These are phyloP conservation scores for Mycena kentingensis DNA, from an alignment of 768 basidiomycete species.

Conservation along the genomic window DNA sequence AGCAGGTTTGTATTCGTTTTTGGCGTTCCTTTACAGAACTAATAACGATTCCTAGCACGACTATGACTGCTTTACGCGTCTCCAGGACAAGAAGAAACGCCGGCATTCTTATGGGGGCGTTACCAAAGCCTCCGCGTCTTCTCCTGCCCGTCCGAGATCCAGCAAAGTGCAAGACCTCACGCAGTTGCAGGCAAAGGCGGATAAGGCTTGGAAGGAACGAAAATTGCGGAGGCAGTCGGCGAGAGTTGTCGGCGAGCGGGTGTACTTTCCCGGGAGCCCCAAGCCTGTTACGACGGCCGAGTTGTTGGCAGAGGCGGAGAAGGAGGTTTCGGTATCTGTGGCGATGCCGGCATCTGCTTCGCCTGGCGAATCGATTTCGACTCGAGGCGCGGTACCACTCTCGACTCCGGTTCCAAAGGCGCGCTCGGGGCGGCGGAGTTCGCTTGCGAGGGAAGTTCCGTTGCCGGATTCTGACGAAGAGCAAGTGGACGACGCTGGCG, in stretches of 20 bases:
- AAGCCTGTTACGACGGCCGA: constrained; percentile 51
- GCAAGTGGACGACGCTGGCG: constrained; percentile 10
- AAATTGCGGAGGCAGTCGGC: constrained; percentile 32
- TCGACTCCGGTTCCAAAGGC: background rate
- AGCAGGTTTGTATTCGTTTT: constrained; percentile 57
- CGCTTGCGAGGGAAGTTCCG: constrained; percentile 1
- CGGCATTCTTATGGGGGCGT: constrained; percentile 34
- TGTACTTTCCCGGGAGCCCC: constrained; percentile 58
- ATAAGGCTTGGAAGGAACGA: constrained; percentile 12
- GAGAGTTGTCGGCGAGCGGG: constrained; percentile 51
- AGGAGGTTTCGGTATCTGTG: constrained; percentile 34
- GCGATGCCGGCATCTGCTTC: background rate
- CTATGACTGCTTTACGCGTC: constrained; percentile 74
- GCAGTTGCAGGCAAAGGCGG: background rate
- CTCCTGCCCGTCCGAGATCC: background rate
- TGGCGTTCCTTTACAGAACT: constrained; percentile 6
- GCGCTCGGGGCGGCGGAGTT: constrained; percentile 2
- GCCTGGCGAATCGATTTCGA: background rate
- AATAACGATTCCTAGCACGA: constrained; percentile 56
- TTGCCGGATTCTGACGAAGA: background rate
- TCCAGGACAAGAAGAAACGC: constrained; percentile 30
- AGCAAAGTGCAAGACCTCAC: constrained; percentile 10
- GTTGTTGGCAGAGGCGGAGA: constrained; percentile 61
- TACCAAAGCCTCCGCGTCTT: background rate
- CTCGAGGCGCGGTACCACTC: background rate